Conservation (phyloP, 176 grass and related monocot species). For the Chrysopogon serrulatus region DNA sequence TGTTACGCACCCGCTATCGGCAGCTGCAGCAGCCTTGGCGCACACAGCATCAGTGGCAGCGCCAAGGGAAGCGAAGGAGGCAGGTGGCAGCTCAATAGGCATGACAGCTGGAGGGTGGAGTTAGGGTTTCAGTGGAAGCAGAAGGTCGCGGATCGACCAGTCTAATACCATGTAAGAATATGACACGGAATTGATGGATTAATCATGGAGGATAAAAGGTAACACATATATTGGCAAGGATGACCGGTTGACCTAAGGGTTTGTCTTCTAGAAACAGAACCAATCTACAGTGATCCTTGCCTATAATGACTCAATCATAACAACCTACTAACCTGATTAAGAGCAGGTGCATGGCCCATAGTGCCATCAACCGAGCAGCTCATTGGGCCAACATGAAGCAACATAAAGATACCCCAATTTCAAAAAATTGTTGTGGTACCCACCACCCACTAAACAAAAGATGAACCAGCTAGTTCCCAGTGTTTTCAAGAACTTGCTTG, state of each 20-base stretch:
- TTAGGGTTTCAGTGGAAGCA: not conserved
- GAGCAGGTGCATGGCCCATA: not conserved
- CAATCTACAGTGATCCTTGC: not conserved
- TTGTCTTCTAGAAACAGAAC: not conserved
- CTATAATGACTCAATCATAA: not conserved
- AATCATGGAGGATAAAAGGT: not conserved
- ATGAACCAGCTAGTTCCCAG: not conserved
- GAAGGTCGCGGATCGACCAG: not conserved
- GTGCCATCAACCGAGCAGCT: not conserved
- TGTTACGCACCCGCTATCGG: not conserved
- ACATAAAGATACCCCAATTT: slow-evolving; percentile 2
- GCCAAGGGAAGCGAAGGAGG: not conserved
- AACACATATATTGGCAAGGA: not conserved
- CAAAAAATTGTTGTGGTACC: not conserved
- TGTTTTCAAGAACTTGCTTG: not conserved
- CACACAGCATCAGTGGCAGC: not conserved
- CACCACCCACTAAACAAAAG: not conserved
- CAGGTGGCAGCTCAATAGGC: not conserved
- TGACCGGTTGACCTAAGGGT: not conserved
- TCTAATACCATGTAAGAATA: not conserved
- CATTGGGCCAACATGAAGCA: not conserved
- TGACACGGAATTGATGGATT: not conserved
- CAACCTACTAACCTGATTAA: not conserved
- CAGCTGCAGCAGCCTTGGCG: not conserved
- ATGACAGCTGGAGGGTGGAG: not conserved